Base-by-base conservation (phyloP, 2,329 filamentous ascomycete genomes). In the Ophiostoma quercus region DNA sequence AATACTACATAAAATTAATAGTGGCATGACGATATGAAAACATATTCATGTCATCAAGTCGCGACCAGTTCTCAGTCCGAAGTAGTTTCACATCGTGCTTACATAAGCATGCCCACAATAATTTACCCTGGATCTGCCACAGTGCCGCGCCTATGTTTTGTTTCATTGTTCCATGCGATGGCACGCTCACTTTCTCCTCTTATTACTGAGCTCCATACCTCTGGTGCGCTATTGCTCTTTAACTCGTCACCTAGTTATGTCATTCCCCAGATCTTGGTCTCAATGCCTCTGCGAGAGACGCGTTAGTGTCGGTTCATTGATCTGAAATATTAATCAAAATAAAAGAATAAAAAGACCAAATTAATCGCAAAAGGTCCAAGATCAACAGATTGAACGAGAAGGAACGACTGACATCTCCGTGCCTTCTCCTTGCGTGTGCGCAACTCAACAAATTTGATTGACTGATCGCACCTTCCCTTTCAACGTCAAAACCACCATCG, bases 181-280 rank as follows among this genome's bases (percentile, higher is more conserved):
- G 41, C 14, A 47, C 43, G 16, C 43, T 47, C 19, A 25, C 51
- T 25, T 57, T 57, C 51, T 57, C 51, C 22, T 57, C 51, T 22
- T 57, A 14, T 57, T 57, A 47, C 34, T 34, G 34, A 34, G 34
- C 51, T 57, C 25, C 22, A 19, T 62, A 29, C 1, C 57, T 62
- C 57, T 62, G 32, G 25, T 29, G 25, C 25, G 25, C 25, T 62
- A 25, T 29, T 11, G 29, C 57, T 14, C 57, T 29, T 32, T 16
- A 29, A 62, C 12, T 62, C 57, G 57, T 62, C 57, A 62, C 57
- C 25, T 25, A 32, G n/a, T 62, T 62, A 65, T 65, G 62, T 65
- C 62, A 65, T 67, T 67, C n/a, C 47, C 66, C 41, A 32, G 65
- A 43, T 67, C 25, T 67, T 54, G 16, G 66, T 29, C 51, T 39